These are phyloP conservation scores for Plasmopara muralis DNA, from an alignment of 352 stramenopile species.

Conservation along the genomic window DNA sequence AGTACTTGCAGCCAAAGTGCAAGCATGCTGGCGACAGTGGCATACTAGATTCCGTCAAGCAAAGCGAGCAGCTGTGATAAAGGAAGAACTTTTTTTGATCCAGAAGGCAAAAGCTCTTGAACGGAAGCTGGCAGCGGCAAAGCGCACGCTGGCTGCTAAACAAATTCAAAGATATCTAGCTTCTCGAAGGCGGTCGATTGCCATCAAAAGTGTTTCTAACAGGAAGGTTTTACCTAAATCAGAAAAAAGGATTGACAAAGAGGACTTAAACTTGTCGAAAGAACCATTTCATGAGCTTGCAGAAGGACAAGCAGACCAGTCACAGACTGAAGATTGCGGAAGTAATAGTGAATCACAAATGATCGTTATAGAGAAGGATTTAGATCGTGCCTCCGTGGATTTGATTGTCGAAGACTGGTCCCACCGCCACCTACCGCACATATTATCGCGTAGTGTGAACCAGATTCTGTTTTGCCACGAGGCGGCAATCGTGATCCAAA, in stretches of 20 bases:
- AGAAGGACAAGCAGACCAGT: neutral
- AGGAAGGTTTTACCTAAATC: neutral
- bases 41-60: conserved; percentile 13
- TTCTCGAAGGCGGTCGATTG: conserved; percentile 9
- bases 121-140: conserved; percentile 9
- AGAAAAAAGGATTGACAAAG: neutral
- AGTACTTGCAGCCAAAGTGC: conserved; percentile 26
- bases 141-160: conserved; percentile 14
- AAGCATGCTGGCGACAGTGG: conserved; percentile 32
- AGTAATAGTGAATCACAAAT: neutral
- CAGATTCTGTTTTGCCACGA: conserved; percentile 21
- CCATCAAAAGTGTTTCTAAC: conserved; percentile 4
- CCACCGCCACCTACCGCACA: conserved; percentile 31
- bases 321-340: conserved; percentile 1
- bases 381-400: conserved; percentile 10
- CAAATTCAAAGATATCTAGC: conserved; percentile 16
- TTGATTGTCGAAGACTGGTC: conserved; percentile 28
- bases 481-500: conserved; percentile 27
- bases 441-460: conserved; percentile 27
- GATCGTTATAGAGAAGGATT: conserved; percentile 2
- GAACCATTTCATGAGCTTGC: neutral
- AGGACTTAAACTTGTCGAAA: neutral
- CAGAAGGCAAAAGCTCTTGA: conserved; percentile 19
- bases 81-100: conserved; percentile 29
- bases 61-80: conserved; percentile 29